These are phyloP conservation scores for Neurospora sp. DNA, from an alignment of 495 filamentous ascomycete genomes.

Conservation along the genomic window DNA sequence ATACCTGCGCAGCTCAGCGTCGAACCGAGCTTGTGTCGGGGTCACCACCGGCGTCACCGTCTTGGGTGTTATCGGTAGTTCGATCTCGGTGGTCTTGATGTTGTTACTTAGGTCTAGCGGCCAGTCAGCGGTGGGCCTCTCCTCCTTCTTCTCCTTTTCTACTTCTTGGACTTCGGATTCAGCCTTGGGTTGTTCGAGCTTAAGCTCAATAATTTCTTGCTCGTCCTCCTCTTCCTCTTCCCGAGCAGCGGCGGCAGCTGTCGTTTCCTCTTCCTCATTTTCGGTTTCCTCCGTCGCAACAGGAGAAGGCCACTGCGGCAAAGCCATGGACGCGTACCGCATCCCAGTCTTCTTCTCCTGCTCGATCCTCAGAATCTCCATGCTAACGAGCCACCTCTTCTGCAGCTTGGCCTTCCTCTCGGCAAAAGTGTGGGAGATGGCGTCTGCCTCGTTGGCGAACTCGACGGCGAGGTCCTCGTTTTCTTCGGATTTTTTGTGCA, in stretches of 20 bases:
- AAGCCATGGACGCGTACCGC: slow-evolving; percentile 39
- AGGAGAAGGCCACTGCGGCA: slow-evolving; percentile 31
- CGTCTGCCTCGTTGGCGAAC: slow-evolving; percentile 43
- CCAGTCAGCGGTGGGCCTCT: background rate
- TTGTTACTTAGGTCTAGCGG: background rate
- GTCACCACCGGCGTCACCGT: background rate
- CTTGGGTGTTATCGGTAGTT: background rate
- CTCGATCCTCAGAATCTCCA: slow-evolving; percentile 51
- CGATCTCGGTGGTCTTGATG: background rate
- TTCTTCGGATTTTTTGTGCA: slow-evolving; percentile 40
- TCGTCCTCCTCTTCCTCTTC: background rate
- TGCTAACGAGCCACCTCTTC: slow-evolving; percentile 52
- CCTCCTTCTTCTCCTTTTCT: background rate
- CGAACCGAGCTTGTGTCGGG: background rate
- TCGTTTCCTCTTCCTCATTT: background rate
- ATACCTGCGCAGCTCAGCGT: background rate
- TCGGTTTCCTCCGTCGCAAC: slow-evolving; percentile 4
- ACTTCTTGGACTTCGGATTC: background rate
- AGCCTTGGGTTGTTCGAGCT: background rate
- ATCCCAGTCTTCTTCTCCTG: slow-evolving; percentile 42
- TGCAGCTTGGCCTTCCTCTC: slow-evolving; percentile 41
- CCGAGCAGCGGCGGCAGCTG: background rate
- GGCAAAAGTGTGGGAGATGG: slow-evolving; percentile 35
- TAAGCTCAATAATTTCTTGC: background rate
- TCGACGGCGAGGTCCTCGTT: slow-evolving; percentile 48